Evolutionary conservation across 2,329 filamentous ascomycete species (phyloP).

Genomic region (Aspergillus luchuensis): DNA sequence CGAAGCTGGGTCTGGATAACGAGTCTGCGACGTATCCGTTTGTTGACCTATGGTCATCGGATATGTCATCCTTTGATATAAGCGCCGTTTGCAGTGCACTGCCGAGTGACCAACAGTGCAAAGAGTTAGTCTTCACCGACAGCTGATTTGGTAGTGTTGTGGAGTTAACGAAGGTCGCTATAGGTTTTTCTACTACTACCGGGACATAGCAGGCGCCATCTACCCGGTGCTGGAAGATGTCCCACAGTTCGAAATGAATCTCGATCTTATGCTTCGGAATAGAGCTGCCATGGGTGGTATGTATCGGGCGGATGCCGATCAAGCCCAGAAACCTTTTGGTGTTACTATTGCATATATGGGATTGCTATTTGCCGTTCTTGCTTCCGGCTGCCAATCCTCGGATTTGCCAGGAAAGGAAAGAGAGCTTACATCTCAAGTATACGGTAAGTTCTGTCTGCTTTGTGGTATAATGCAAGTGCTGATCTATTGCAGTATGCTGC

Average conservation of each 20-base stretch:
- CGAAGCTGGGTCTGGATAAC: conserved; percentile 65
- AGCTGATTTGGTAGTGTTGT: conserved; percentile 11
- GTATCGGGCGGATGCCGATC: conserved; percentile 48
- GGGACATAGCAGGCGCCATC: conserved; percentile 60
- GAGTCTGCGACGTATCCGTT: conserved; percentile 67
- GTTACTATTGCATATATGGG: conserved; percentile 61
- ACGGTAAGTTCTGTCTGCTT: conserved; percentile 47
- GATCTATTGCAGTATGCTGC: conserved; percentile 56
- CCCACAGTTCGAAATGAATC: conserved; percentile 55
- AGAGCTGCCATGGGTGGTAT: conserved; percentile 48
- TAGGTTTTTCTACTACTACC: conserved; percentile 59
- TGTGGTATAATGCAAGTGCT: conserved; percentile 22
- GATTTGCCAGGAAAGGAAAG: conserved; percentile 60
- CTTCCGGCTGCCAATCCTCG: conserved; percentile 64
- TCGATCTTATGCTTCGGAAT: conserved; percentile 57
- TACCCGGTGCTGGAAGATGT: conserved; percentile 63
- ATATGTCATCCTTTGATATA: conserved; percentile 59
- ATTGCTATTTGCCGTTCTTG: conserved; percentile 63
- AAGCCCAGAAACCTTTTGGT: conserved; percentile 58
- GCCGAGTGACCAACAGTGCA: conserved; percentile 60
- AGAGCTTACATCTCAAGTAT: conserved; percentile 65
- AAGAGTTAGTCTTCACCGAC: conserved; percentile 44
- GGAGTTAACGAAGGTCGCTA: conserved; percentile 4
- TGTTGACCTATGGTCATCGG: conserved; percentile 65
- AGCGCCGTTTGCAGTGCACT: conserved; percentile 61